Evolutionary conservation across 345 rosid genomes (phyloP).

Genomic region (Eucalyptus erythrocorys): DNA sequence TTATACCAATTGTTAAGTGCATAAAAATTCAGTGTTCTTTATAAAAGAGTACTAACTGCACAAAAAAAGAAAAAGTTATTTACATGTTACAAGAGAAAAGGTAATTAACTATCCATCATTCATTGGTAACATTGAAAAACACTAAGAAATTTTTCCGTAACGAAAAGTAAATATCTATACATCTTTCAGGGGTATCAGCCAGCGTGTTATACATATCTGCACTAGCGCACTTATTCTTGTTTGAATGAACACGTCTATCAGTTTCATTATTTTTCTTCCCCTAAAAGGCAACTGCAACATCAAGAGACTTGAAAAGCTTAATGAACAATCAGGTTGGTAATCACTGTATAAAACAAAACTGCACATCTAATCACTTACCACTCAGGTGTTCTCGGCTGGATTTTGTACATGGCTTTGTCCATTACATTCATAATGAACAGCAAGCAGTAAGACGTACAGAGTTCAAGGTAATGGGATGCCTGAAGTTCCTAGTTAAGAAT

Average conservation of each 20-base stretch:
- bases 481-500: background rate
- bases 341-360: background rate
- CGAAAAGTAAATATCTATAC: background rate
- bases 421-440: background rate
- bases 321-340: background rate
- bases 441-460: background rate
- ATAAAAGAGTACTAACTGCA: too few relatives aligned
- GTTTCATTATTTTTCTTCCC: background rate
- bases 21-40: too few relatives aligned
- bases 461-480: background rate
- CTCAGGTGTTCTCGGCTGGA: background rate
- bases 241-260: background rate
- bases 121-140: background rate
- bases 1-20: too few relatives aligned
- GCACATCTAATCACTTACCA: background rate
- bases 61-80: too few relatives aligned
- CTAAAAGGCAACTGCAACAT: background rate
- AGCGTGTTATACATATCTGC: background rate
- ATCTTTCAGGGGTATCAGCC: background rate
- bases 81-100: background rate
- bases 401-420: background rate
- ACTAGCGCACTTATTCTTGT: background rate
- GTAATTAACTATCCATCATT: background rate
- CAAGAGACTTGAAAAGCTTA: background rate
- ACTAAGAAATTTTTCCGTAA: background rate